Evolutionary conservation across 257 asterid genomes (phyloP), one percentile per base, ranked within the genome.

Genomic region (Solanum verrucosum): DNA sequence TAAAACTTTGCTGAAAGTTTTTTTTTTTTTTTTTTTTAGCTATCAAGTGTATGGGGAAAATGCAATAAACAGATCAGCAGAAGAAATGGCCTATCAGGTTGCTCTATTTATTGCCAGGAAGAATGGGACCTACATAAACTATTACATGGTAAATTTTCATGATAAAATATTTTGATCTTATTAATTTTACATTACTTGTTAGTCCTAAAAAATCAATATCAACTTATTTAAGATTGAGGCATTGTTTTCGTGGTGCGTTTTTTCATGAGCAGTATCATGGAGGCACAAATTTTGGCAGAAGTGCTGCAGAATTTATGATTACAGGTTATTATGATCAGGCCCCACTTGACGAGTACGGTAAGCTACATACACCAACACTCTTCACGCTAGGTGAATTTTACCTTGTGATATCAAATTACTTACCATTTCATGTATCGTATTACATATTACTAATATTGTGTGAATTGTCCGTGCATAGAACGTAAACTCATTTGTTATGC

Each of bases 341-440:
- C 37, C 98, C 98, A 5, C 85, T 96, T 25, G 98, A 95, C 73
- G 98, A 96, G 88, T 96, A 96, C 72, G 98, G 98, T 95, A 94
- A 44, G 88, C 20, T 16, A 83, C 2, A 23, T 1, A n/a, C 5
- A 77, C 2, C 9, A 20, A 14, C 29, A 56, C 25, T 35, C 23
- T 20, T 59, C 27, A 31, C 7, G 3, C 3, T 38, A 75, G 44
- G 1, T 72, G 9, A 72, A 72, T 72, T 72, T 72, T 72, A 34
- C 3, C 29, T 23, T 73, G 33, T 38, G 21, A 75, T 37, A 6
- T 0, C 13, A 38, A 0, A 42, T 74, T 11, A 35, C 6, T 72
- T 72, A 37, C 1, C 27, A 18, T 49, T 16, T 25, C 42, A 37
- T 38, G 3, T 82, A 25, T 16, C 6, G 35, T 0, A 31, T 31